Evolutionary conservation across 164 flowering plant species (phyloP).

Genomic region (Cinnamomum chago): DNA sequence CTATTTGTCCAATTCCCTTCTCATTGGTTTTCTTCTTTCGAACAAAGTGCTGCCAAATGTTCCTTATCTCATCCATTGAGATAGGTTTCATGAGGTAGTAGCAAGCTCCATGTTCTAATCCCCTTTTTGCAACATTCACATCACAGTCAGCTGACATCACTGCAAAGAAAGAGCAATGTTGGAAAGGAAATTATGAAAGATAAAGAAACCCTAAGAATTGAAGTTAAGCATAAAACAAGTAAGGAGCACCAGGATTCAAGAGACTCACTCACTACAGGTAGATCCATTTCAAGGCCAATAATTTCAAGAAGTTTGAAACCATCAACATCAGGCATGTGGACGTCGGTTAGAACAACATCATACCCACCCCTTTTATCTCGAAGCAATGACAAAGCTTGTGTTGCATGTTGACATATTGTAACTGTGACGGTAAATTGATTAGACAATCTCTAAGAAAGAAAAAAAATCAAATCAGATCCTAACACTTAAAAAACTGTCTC

Average conservation of each 20-base stretch:
- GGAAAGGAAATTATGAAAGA: neutral
- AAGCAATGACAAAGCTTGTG: constrained; percentile 63
- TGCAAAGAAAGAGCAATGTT: constrained; percentile 19
- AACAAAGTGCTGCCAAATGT: constrained; percentile 92
- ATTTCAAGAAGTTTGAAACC: constrained; percentile 89
- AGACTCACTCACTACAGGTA: constrained; percentile 79
- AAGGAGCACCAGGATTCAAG: neutral
- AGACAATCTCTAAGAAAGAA: neutral
- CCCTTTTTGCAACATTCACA: constrained; percentile 84
- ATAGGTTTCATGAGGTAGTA: constrained; percentile 92
- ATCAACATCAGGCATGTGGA: constrained; percentile 99
- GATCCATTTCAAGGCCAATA: constrained; percentile 91
- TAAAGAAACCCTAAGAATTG: neutral
- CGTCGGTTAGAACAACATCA: constrained; percentile 93
- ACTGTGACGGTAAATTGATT: constrained; percentile 38
- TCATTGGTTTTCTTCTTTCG: constrained; percentile 72
- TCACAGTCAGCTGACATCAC: constrained; percentile 99
- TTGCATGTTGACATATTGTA: constrained; percentile 74
- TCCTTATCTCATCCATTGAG: constrained; percentile 79
- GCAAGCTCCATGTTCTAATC: constrained; percentile 93
- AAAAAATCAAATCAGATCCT: neutral
- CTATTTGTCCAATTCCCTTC: constrained; percentile 45
- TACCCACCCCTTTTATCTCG: constrained; percentile 76
- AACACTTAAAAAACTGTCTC: neutral
- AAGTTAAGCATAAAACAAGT: neutral